Evolutionary conservation across 2,329 filamentous ascomycete genomes (phyloP).

Genomic region (Paecilomyces sp.): DNA sequence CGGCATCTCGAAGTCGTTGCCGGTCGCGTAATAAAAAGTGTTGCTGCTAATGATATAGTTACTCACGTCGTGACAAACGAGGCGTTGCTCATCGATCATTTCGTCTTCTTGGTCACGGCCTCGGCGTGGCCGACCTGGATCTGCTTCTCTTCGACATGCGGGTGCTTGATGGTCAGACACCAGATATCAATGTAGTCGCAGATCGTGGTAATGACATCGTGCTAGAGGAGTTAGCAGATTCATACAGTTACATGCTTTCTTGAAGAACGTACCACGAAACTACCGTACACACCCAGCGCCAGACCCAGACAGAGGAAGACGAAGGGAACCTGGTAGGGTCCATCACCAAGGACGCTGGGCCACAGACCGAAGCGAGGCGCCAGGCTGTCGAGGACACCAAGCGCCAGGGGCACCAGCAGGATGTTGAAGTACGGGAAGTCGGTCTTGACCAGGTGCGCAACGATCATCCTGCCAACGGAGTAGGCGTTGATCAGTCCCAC

Average conservation of each 20-base stretch:
- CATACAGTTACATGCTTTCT: neutral
- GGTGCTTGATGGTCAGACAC: slow-evolving; percentile 95
- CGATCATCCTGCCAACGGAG: slow-evolving; percentile 91
- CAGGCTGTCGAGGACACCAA: slow-evolving; percentile 71
- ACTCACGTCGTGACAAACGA: neutral
- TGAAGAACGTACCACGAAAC: slow-evolving; percentile 62
- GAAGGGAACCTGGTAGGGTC: slow-evolving; percentile 83
- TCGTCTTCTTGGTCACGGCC: slow-evolving; percentile 19
- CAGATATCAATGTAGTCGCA: slow-evolving; percentile 98
- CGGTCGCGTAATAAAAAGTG: neutral
- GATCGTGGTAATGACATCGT: slow-evolving; percentile 94
- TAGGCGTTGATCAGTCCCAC: slow-evolving; percentile 89
- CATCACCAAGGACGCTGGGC: slow-evolving; percentile 67
- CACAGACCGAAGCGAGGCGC: slow-evolving; percentile 62
- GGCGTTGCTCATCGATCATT: slow-evolving; percentile 11
- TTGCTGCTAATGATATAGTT: neutral
- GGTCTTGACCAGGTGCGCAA: slow-evolving; percentile 81
- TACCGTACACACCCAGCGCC: slow-evolving; percentile 86
- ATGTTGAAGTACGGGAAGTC: slow-evolving; percentile 89
- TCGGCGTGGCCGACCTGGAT: slow-evolving; percentile 15
- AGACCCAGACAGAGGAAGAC: slow-evolving; percentile 82
- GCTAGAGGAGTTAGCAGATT: slow-evolving; percentile 22
- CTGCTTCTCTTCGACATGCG: slow-evolving; percentile 39
- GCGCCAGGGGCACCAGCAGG: slow-evolving; percentile 67
- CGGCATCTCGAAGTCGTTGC: neutral